Evolutionary conservation across 352 stramenopile species (phyloP), one percentile per base, ranked within the genome.

Genomic region (Phytophthora kernoviae): DNA sequence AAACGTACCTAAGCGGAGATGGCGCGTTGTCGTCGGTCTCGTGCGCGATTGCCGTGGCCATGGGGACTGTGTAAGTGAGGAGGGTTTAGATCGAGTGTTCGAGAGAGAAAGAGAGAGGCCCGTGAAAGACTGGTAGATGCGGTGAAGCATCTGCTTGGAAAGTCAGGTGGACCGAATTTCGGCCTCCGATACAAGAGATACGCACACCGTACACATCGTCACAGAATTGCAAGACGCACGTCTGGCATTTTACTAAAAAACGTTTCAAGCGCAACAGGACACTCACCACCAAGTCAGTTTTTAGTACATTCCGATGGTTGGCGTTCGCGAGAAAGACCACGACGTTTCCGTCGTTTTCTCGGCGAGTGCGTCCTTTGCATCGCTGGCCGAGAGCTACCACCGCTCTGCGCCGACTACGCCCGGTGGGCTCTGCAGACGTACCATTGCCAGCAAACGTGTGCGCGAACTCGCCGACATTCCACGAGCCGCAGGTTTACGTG

Each of bases 391-490:
- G 4, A 57, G n/a, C 17, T 61, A 54, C 49, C 46, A 53, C 10
- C 62, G 62, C 15, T 66, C 55, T 0, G 36, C 49, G 15, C 55
- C 62, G 30, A 42, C 24, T 3, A 69, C 55, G n/a, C 61, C 42
- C 5, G 56, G 21, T 9, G 36, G 47, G 4, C 58, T 52, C 8
- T 44, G 61, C 22, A 57, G 27, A 33, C 43, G 55, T 1, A 22
- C 17, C 6, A 61, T 65, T 17, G 36, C 34, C 55, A 61, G 55
- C 43, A 70, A 83, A 37, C 71, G 74, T 37, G 52, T 74, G 5
- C 51, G 60, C 26, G 71, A 82, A 15, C 69, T 90, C 24, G 70
- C 66, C 10, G 82, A 89, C 52, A 79, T 92, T 5, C 74, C 76
- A 6, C 78, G 83, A 41, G 81, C 73, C 42, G 68, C 78, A 40